Evolutionary conservation across 2,329 filamentous ascomycete genomes (phyloP).

Genomic region (Aspergillus hortae): DNA sequence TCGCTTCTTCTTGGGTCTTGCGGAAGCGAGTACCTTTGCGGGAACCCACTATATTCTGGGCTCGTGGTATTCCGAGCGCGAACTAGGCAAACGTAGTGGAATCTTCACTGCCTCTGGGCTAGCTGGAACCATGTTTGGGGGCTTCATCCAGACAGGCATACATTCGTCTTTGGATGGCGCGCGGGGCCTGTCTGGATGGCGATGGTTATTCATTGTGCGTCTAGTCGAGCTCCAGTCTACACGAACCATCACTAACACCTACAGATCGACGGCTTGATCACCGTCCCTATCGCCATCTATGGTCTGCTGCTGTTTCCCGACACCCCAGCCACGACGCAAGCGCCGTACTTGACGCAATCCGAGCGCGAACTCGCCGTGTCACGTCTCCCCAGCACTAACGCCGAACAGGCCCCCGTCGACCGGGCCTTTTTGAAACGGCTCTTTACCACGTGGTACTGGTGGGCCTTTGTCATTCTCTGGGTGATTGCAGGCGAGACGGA

Average conservation of each 20-base stretch:
- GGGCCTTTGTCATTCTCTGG: conserved; percentile 36
- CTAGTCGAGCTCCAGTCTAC: background rate
- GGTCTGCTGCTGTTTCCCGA: conserved; percentile 43
- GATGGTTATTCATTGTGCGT: conserved; percentile 37
- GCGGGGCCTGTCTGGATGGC: conserved; percentile 28
- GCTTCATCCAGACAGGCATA: conserved; percentile 35
- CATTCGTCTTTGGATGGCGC: conserved; percentile 26
- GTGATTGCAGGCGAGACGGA: conserved; percentile 69
- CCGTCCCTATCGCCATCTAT: conserved; percentile 41
- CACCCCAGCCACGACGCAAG: conserved; percentile 33
- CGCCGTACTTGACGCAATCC: conserved; percentile 30
- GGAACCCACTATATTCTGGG: conserved; percentile 39
- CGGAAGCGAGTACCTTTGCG: conserved; percentile 29
- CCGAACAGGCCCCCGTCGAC: conserved; percentile 19
- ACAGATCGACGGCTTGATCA: conserved; percentile 39
- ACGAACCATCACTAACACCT: conserved; percentile 4
- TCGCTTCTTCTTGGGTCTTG: conserved; percentile 36
- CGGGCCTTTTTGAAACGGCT: conserved; percentile 27
- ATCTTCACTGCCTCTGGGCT: conserved; percentile 34
- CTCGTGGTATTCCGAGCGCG: conserved; percentile 43
- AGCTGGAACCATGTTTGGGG: conserved; percentile 35
- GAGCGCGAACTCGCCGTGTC: conserved; percentile 30
- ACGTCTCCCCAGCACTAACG: conserved; percentile 24
- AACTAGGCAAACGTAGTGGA: conserved; percentile 36
- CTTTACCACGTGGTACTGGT: conserved; percentile 36